A percentile compares a stretch with the other conserved stretches of the same genome.
phyloP scores from a whole-genome alignment of 2,329 filamentous ascomycete species.

The Pezicula carpinea region DNA sequence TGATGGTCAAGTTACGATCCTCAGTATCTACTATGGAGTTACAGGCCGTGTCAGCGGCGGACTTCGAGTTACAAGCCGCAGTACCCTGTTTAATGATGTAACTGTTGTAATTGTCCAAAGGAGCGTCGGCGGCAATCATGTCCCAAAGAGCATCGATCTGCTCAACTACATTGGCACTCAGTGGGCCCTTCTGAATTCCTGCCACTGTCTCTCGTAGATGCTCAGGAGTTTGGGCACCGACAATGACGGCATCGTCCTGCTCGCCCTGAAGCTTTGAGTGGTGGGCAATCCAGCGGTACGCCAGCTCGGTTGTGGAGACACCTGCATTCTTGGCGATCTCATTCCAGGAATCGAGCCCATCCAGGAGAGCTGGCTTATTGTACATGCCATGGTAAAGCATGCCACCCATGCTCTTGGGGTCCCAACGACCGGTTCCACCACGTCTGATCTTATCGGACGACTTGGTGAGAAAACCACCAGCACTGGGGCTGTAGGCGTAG shows the following conservation, averaged over 20 bases:
- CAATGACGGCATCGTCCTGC: conserved; percentile 1
- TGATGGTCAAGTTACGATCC: too few relatives aligned
- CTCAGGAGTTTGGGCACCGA: not conserved
- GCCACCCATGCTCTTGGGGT: not conserved
- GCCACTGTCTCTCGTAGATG: not conserved
- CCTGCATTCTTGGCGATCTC: conserved; percentile 20
- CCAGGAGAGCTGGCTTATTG: conserved; percentile 13
- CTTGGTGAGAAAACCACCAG: conserved; percentile 66
- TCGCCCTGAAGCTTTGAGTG: conserved; percentile 21
- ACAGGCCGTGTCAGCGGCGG: too few relatives aligned
- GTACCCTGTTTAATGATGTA: too few relatives aligned
- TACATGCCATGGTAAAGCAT: not conserved
- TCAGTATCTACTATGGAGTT: too few relatives aligned
- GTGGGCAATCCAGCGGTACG: conserved; percentile 29
- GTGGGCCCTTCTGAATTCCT: not conserved
- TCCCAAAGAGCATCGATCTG: not conserved
- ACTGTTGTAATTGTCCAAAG: not conserved
- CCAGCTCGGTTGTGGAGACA: conserved; percentile 25
- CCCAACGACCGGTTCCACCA: not conserved
- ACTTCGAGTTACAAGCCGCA: too few relatives aligned
- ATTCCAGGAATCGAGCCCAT: conserved; percentile 18
- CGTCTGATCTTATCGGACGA: not conserved
- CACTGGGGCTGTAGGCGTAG: conserved; percentile 75
- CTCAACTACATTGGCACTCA: not conserved
- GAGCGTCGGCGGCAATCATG: not conserved